These are phyloP conservation scores for Blastobotrys muscicola DNA, from an alignment of 805 yeast species.

Conservation along the genomic window DNA sequence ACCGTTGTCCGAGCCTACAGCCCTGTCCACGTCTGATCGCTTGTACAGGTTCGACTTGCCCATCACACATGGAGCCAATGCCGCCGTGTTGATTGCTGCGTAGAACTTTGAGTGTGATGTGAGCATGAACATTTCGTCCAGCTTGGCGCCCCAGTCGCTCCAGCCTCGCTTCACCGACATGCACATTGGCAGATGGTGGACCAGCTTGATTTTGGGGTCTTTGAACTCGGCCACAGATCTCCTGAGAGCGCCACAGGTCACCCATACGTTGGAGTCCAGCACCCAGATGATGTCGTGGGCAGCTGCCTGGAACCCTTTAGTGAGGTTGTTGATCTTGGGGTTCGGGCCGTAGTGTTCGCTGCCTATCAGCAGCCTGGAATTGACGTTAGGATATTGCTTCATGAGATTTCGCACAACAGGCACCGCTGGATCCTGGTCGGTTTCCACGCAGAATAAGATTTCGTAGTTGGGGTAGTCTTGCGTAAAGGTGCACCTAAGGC, in stretches of 20 bases:
- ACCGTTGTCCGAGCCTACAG: conserved; percentile 18
- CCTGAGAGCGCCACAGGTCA: conserved; percentile 49
- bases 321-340: conserved; percentile 79
- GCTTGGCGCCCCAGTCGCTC: conserved; percentile 46
- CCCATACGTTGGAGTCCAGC: conserved; percentile 80
- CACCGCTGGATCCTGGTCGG: conserved; percentile 52
- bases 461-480: conserved; percentile 69
- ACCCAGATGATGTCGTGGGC: conserved; percentile 73
- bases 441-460: conserved; percentile 68
- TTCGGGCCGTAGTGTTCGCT: conserved; percentile 58
- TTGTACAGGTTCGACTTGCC: conserved; percentile 81
- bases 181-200: conserved; percentile 66
- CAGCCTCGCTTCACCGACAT: conserved; percentile 29
- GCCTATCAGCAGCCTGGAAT: conserved; percentile 51
- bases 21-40: conserved; percentile 42
- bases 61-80: conserved; percentile 81
- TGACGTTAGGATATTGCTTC: conserved; percentile 43
- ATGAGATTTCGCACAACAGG: conserved; percentile 45
- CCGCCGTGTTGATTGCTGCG: conserved; percentile 61
- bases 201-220: conserved; percentile 41
- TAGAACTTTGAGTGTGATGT: conserved; percentile 84
- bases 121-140: conserved; percentile 78
- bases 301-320: conserved; percentile 68
- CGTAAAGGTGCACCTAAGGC: conserved; percentile 56
- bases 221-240: conserved; percentile 48